Percentiles rank a stretch among this genome's conserved stretches.
Evolutionary conservation across 352 stramenopile species (phyloP).

Genomic region (Phytopythium vexans): DNA sequence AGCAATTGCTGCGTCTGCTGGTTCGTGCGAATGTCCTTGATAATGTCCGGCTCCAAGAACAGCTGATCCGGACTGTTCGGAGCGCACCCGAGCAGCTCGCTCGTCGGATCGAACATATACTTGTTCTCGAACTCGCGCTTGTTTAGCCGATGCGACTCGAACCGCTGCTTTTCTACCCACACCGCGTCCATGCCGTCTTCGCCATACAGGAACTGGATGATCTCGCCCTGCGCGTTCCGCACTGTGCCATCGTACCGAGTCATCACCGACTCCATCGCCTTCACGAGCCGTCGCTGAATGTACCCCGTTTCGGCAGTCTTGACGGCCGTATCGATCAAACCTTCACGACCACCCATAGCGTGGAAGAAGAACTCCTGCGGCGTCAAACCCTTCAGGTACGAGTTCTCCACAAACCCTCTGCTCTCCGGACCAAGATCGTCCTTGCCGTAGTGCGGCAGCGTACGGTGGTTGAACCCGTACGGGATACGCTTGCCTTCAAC

Average conservation of each 20-base stretch:
- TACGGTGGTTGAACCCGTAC: slow-evolving; percentile 94
- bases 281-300: slow-evolving; percentile 99
- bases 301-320: slow-evolving; percentile 99
- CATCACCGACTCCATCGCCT: slow-evolving; percentile 99
- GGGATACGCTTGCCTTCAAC: slow-evolving; percentile 98
- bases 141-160: slow-evolving; percentile 88
- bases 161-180: slow-evolving; percentile 99
- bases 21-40: slow-evolving; percentile 92
- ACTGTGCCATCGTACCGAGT: slow-evolving; percentile 98
- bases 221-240: slow-evolving; percentile 90
- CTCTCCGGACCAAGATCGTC: slow-evolving; percentile 98
- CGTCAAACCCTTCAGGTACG: slow-evolving; percentile 95
- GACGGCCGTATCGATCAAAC: slow-evolving; percentile 99
- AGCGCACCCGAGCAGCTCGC: slow-evolving; percentile 91
- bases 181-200: slow-evolving; percentile 99
- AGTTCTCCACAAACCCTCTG: slow-evolving; percentile 99
- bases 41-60: slow-evolving; percentile 83
- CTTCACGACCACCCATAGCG: slow-evolving; percentile 98
- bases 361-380: slow-evolving; percentile 99
- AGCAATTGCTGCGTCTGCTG: slow-evolving; percentile 92
- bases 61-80: slow-evolving; percentile 82
- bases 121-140: slow-evolving; percentile 93
- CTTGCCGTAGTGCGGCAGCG: slow-evolving; percentile 94
- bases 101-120: slow-evolving; percentile 92
- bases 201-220: slow-evolving; percentile 90